Percentiles rank a stretch among this genome's conserved stretches.
phyloP scores from a whole-genome alignment of 306 rosid species.

The Ziziphus jujuba region DNA sequence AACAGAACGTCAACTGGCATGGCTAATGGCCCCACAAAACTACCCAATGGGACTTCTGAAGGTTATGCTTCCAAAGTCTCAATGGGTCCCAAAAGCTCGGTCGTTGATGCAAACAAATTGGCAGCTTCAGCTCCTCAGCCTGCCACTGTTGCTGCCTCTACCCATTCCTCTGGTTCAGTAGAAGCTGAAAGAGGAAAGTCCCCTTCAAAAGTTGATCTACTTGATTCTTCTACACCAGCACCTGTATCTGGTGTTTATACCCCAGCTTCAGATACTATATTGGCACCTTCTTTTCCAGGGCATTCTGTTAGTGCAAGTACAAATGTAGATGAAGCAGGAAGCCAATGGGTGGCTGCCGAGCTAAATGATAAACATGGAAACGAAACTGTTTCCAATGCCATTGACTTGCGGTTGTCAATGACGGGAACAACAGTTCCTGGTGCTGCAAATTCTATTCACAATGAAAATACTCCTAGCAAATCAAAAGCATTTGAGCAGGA shows the following conservation, averaged over 20 bases:
- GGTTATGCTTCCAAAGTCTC: conserved; percentile 35
- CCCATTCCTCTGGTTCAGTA: conserved; percentile 28
- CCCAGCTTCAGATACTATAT: conserved; percentile 46
- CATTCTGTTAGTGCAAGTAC: conserved; percentile 28
- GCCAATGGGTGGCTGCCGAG: conserved; percentile 33
- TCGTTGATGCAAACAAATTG: conserved; percentile 24
- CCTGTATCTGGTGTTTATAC: conserved; percentile 31
- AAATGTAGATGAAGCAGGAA: conserved; percentile 37
- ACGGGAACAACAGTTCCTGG: conserved; percentile 28
- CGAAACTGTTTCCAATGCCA: conserved; percentile 25
- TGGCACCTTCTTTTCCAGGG: conserved; percentile 30
- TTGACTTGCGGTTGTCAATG: conserved; percentile 38
- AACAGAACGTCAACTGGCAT: conserved; percentile 48
- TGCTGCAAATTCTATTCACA: conserved; percentile 23
- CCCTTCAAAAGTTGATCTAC: conserved; percentile 33
- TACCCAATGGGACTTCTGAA: conserved; percentile 51
- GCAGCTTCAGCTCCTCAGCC: conserved; percentile 44
- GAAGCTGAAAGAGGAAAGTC: conserved; percentile 39
- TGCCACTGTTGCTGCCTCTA: conserved; percentile 29
- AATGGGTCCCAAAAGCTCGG: conserved; percentile 30
- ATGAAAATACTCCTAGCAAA: conserved; percentile 26
- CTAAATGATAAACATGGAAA: conserved; percentile 37
- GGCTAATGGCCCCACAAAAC: conserved; percentile 40
- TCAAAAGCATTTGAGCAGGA: conserved; percentile 36
- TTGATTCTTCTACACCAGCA: conserved; percentile 26